phyloP scores from a whole-genome alignment of 192 early-diverging fungal genomes.

The Spinellus fusiger region DNA sequence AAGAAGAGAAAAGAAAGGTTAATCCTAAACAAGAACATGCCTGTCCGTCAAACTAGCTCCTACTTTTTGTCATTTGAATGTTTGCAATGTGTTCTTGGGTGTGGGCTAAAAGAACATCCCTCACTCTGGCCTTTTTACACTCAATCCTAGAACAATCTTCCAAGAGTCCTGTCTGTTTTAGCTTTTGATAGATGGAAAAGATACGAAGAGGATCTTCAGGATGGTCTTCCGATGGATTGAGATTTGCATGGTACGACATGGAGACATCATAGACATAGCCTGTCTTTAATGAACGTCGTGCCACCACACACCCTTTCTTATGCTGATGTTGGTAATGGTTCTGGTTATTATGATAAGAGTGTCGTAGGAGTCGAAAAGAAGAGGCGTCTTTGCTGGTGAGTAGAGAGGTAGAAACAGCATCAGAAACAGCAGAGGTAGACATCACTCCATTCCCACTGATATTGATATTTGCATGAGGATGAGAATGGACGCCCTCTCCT shows the following conservation, averaged over 20 bases:
- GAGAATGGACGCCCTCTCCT: too few relatives aligned
- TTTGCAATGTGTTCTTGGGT: neutral
- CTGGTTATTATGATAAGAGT: too few relatives aligned
- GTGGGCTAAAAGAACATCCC: neutral
- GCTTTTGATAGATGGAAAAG: constrained; percentile 55
- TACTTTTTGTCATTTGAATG: constrained; percentile 1
- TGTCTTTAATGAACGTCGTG: constrained; percentile 14
- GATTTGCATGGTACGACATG: constrained; percentile 59
- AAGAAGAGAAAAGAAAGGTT: neutral
- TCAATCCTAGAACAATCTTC: constrained; percentile 38
- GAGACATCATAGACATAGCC: constrained; percentile 56
- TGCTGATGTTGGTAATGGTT: too few relatives aligned
- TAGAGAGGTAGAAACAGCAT: too few relatives aligned
- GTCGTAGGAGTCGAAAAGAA: too few relatives aligned
- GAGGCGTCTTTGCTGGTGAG: too few relatives aligned
- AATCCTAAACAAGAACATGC: neutral
- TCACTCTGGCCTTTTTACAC: constrained; percentile 34
- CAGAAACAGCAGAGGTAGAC: too few relatives aligned
- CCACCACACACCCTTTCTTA: neutral
- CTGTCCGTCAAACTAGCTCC: neutral
- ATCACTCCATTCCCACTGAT: too few relatives aligned
- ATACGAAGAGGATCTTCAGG: constrained; percentile 74
- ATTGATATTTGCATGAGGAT: too few relatives aligned
- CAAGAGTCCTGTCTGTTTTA: constrained; percentile 41
- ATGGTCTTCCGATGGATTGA: constrained; percentile 57